Evolutionary conservation across 306 rosid genomes (phyloP).

Genomic region (Elaeagnus macrophylla): DNA sequence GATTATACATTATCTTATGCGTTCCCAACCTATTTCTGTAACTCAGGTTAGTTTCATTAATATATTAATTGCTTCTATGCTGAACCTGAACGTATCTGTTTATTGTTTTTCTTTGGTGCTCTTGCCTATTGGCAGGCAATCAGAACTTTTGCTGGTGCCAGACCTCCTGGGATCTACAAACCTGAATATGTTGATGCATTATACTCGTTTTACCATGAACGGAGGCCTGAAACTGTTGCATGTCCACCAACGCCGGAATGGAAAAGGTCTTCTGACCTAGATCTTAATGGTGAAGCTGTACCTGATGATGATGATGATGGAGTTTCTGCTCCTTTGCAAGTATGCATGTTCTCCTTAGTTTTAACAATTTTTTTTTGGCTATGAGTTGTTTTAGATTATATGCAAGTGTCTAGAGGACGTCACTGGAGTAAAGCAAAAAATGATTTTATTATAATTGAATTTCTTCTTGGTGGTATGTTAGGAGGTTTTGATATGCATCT

Average conservation of each 20-base stretch:
- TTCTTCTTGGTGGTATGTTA: too few species aligned
- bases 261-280: constrained; percentile 93
- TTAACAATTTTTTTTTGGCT: constrained; percentile 10
- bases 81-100: constrained; percentile 1
- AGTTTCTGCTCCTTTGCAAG: constrained; percentile 58
- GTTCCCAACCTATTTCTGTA: constrained; percentile 59
- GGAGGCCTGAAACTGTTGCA: constrained; percentile 63
- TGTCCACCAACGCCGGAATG: constrained; percentile 98
- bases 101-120: constrained; percentile 3
- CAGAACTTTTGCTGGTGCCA: constrained; percentile 71
- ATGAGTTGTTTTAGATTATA: too few species aligned
- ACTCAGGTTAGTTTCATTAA: constrained; percentile 50
- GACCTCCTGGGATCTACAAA: constrained; percentile 98
- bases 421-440: too few species aligned
- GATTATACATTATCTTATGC: constrained; percentile 91
- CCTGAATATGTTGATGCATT: constrained; percentile 85
- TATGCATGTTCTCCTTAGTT: constrained; percentile 33
- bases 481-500: too few species aligned
- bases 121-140: constrained; percentile 49
- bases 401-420: too few species aligned
- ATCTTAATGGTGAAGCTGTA: constrained; percentile 95
- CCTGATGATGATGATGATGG: constrained; percentile 92
- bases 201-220: constrained; percentile 85
- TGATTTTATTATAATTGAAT: too few species aligned
- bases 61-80: constrained; percentile 6